phyloP scores from a whole-genome alignment of 2,329 filamentous ascomycete genomes.

The Ophiosphaerella korrae region DNA sequence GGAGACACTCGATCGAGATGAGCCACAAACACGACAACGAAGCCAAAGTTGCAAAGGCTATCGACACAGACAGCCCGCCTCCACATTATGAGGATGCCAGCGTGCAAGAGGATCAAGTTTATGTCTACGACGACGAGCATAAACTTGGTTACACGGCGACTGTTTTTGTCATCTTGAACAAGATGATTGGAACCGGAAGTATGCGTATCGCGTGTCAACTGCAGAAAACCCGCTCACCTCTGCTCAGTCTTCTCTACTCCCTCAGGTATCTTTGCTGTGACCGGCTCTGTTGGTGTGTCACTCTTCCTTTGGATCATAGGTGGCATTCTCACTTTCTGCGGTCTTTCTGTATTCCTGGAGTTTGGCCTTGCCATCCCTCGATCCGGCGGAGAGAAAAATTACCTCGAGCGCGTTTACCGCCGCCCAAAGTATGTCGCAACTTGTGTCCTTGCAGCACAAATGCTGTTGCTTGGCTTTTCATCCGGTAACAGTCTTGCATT shows the following conservation, averaged over 20 bases:
- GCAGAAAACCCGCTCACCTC: slow-evolving; percentile 10
- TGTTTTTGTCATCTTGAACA: slow-evolving; percentile 43
- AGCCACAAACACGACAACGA: slow-evolving; percentile 25
- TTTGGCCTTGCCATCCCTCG: slow-evolving; percentile 67
- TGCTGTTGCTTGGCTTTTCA: slow-evolving; percentile 66
- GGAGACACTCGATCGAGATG: slow-evolving; percentile 14
- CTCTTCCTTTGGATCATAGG: slow-evolving; percentile 61
- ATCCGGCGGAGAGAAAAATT: slow-evolving; percentile 70
- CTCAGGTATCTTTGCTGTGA: slow-evolving; percentile 60
- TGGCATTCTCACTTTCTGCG: slow-evolving; percentile 61
- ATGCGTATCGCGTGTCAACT: slow-evolving; percentile 9
- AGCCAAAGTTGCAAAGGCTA: slow-evolving; percentile 22
- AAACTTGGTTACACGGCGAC: slow-evolving; percentile 42
- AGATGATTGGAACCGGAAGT: slow-evolving; percentile 38
- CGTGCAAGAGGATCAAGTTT: slow-evolving; percentile 40
- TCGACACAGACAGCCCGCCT: slow-evolving; percentile 16
- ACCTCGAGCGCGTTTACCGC: slow-evolving; percentile 67
- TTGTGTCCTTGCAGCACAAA: slow-evolving; percentile 64
- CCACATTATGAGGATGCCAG: slow-evolving; percentile 28
- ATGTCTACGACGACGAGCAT: slow-evolving; percentile 37
- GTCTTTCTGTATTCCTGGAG: slow-evolving; percentile 66
- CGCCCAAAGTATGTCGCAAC: slow-evolving; percentile 64
- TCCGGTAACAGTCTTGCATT: slow-evolving; percentile 64
- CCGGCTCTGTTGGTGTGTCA: slow-evolving; percentile 61
- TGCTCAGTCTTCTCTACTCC: slow-evolving; percentile 60